Evolutionary conservation across 2,329 filamentous ascomycete species (phyloP).

Genomic region (Blastomyces percursus): DNA sequence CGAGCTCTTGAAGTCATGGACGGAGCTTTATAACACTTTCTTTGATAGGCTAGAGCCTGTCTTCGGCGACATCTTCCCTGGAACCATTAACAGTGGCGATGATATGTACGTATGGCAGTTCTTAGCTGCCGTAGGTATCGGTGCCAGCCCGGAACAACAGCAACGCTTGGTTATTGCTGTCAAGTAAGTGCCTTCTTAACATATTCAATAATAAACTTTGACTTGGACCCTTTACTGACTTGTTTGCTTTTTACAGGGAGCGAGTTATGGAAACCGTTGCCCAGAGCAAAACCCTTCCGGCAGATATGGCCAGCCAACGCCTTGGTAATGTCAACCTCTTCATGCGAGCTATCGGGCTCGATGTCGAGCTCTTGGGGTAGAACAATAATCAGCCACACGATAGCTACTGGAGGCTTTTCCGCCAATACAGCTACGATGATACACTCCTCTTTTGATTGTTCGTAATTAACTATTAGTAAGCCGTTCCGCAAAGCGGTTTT

Average conservation of each 20-base stretch:
- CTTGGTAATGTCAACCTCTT: conserved; percentile 93
- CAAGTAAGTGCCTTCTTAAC: conserved; percentile 45
- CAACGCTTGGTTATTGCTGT: conserved; percentile 88
- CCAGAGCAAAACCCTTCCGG: conserved; percentile 77
- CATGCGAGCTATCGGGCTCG: conserved; percentile 96
- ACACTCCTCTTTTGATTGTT: not conserved
- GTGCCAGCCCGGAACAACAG: conserved; percentile 87
- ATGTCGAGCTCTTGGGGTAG: conserved; percentile 67
- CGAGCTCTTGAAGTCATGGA: conserved; percentile 72
- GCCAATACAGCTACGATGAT: not conserved
- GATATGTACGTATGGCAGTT: conserved; percentile 99
- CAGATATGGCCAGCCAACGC: conserved; percentile 71
- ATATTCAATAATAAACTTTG: not conserved
- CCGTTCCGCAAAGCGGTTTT: not conserved
- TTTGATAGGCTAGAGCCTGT: conserved; percentile 81
- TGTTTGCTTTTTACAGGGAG: conserved; percentile 42
- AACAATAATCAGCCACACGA: not conserved
- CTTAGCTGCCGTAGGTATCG: conserved; percentile 86
- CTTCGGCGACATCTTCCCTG: conserved; percentile 78
- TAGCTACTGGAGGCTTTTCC: not conserved
- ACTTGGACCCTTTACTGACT: conserved; percentile 10
- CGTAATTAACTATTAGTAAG: not conserved
- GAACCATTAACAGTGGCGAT: conserved; percentile 76
- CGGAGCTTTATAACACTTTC: conserved; percentile 68
- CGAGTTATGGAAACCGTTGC: conserved; percentile 91